phyloP scores from a whole-genome alignment of 2,329 filamentous ascomycete genomes.

The Lasiodiplodia sp. region DNA sequence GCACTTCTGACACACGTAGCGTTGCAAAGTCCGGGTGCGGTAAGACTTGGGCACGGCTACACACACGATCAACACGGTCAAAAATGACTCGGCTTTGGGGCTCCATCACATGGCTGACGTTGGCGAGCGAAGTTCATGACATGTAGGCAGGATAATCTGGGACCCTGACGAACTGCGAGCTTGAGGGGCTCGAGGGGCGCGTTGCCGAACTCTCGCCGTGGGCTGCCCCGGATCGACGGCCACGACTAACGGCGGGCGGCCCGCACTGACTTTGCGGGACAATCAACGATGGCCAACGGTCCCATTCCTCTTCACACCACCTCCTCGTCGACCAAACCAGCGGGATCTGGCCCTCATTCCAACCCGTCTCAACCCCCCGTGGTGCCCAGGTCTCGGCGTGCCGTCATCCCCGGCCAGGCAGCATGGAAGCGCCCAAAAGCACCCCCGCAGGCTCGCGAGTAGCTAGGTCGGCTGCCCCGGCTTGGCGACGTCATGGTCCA shows the following conservation, averaged over 20 bases:
- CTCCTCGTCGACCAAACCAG: background rate
- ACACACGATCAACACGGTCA: background rate
- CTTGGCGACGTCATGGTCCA: slow-evolving; percentile 18
- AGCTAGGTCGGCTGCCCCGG: background rate
- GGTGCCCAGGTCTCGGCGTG: slow-evolving; percentile 11
- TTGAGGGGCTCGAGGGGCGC: background rate
- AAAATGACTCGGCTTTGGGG: slow-evolving; percentile 4
- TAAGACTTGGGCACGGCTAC: background rate
- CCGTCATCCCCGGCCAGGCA: slow-evolving; percentile 1
- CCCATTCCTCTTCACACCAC: slow-evolving; percentile 2
- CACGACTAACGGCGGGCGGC: background rate
- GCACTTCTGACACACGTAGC: background rate
- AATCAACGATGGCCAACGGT: slow-evolving; percentile 3
- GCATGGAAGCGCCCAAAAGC: background rate
- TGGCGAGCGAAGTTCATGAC: background rate
- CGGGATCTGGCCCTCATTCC: background rate
- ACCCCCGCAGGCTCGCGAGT: slow-evolving; percentile 11
- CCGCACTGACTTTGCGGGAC: background rate
- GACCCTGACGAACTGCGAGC: background rate
- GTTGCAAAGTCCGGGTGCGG: background rate
- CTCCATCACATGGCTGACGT: background rate
- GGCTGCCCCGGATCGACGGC: background rate
- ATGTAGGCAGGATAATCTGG: background rate
- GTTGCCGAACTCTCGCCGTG: background rate
- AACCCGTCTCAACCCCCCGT: background rate